Conservation (phyloP, 768 basidiomycete species). For the Xerocomus spinulosus region DNA sequence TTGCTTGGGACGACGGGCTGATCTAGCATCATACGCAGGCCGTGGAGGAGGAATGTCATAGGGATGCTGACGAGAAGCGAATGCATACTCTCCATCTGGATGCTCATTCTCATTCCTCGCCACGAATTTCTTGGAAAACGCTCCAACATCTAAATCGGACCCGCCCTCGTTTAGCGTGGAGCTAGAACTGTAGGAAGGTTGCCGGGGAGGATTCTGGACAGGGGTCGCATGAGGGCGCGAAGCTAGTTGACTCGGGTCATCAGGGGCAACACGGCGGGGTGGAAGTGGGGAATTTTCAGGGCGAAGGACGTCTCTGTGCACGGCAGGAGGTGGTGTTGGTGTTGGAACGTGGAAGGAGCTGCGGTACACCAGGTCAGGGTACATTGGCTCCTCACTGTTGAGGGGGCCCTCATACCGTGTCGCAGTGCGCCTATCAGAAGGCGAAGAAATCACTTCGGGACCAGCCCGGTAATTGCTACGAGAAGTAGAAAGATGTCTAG, state of each 20-base stretch:
- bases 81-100: constrained; percentile 39
- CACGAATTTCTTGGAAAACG: constrained; percentile 12
- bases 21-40: constrained; percentile 34
- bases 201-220: constrained; percentile 18
- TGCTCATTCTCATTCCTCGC: constrained; percentile 18
- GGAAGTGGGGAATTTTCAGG: neutral
- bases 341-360: constrained; percentile 8
- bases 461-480: constrained; percentile 19
- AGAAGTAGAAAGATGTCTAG: constrained; percentile 10
- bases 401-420: constrained; percentile 1
- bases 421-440: neutral
- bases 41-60: constrained; percentile 56
- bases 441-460: constrained; percentile 11
- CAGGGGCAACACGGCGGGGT: neutral
- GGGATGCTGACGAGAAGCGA: constrained; percentile 58
- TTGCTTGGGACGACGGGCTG: constrained; percentile 6
- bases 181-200: constrained; percentile 36
- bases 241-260: neutral
- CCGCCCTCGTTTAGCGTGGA: constrained; percentile 32
- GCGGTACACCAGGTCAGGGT: constrained; percentile 6
- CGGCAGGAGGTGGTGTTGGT: constrained; percentile 5
- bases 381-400: neutral
- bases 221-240: constrained; percentile 15
- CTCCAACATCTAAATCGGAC: constrained; percentile 19
- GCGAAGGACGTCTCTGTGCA: neutral